These are phyloP conservation scores for Myxozyma vanderwaltii DNA, from an alignment of 805 yeast genomes.

Conservation along the genomic window DNA sequence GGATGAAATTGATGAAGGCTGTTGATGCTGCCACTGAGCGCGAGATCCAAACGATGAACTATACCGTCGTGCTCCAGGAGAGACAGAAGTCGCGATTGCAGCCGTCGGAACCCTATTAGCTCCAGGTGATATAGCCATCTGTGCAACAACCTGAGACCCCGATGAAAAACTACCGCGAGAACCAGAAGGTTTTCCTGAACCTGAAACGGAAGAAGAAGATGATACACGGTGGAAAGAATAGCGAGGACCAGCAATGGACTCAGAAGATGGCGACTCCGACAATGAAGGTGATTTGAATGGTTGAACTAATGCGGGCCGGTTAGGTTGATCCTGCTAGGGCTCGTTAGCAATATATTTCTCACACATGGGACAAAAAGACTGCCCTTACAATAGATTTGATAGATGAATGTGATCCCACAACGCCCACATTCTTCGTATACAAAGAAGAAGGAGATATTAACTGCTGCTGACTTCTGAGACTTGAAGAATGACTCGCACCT, in stretches of 20 bases:
- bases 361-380: not conserved
- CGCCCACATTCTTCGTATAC: not conserved
- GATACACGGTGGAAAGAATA: conserved; percentile 45
- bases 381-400: not conserved
- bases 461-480: not conserved
- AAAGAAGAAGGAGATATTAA: not conserved
- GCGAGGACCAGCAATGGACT: conserved; percentile 35
- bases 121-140: conserved; percentile 13
- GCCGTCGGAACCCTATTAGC: not conserved
- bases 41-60: conserved; percentile 28
- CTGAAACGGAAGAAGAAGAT: conserved; percentile 20
- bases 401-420: conserved; percentile 3
- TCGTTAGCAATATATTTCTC: not conserved
- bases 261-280: conserved; percentile 43
- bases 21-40: conserved; percentile 10
- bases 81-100: not conserved
- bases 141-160: conserved; percentile 38
- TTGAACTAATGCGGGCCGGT: conserved; percentile 43
- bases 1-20: conserved; percentile 4
- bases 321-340: not conserved
- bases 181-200: not conserved
- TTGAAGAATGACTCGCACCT: conserved; percentile 6
- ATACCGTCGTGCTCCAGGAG: conserved; percentile 16
- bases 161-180: conserved; percentile 42
- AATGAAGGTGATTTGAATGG: conserved; percentile 68